Conservation (phyloP, 345 rosid species). For the Microcos paniculata region DNA sequence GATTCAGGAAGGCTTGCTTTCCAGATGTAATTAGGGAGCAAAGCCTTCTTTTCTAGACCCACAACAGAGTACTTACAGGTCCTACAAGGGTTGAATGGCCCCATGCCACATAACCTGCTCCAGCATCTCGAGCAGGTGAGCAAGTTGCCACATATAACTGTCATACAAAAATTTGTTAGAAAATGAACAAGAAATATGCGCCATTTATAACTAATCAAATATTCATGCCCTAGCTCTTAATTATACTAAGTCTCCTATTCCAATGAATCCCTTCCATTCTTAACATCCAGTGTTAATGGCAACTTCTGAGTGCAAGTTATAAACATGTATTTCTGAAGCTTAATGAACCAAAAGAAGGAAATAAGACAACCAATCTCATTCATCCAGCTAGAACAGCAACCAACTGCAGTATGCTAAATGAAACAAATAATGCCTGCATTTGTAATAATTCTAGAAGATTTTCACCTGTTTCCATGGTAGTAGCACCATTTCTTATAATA, state of each 20-base stretch:
- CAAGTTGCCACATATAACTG: constrained; percentile 94
- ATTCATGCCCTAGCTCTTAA: neutral
- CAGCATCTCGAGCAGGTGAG: constrained; percentile 83
- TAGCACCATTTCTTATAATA: neutral
- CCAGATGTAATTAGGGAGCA: neutral
- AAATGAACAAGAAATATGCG: constrained; percentile 11
- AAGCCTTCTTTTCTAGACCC: neutral
- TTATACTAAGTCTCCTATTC: neutral
- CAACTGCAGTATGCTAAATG: neutral
- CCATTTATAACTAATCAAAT: neutral
- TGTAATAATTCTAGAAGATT: neutral
- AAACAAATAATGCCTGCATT: neutral
- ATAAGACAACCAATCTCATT: neutral
- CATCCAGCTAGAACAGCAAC: neutral
- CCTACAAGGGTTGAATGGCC: constrained; percentile 96
- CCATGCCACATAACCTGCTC: constrained; percentile 87
- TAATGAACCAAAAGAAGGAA: neutral
- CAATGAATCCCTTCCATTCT: constrained; percentile 4
- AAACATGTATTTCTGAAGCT: neutral
- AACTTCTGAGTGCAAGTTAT: neutral
- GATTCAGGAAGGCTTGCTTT: neutral
- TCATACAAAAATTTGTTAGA: constrained; percentile 17
- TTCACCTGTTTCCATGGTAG: neutral
- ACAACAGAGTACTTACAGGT: constrained; percentile 51
- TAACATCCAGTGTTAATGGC: neutral